These are phyloP conservation scores for Dictyostelium discoideum DNA, from an alignment of 78 protist genomes.

Conservation along the genomic window DNA sequence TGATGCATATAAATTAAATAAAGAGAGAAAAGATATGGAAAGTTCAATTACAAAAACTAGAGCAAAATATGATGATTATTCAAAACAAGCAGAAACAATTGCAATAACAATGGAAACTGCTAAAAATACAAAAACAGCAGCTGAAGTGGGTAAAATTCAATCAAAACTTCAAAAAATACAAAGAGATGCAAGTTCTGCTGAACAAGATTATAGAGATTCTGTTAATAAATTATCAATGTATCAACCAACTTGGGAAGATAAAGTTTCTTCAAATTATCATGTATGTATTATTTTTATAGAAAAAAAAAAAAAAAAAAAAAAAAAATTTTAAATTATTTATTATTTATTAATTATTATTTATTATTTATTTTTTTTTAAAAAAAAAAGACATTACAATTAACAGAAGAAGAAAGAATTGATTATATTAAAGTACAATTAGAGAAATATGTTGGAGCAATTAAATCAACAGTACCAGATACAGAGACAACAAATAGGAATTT, in stretches of 20 bases:
- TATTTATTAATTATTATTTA: neutral
- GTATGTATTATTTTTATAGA: neutral
- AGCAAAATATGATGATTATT: slow-evolving; percentile 53
- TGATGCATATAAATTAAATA: slow-evolving; percentile 49
- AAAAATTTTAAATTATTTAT: no score
- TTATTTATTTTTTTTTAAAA: neutral
- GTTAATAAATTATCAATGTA: slow-evolving; percentile 26
- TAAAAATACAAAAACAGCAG: slow-evolving; percentile 3
- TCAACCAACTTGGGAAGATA: slow-evolving; percentile 69
- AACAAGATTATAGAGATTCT: slow-evolving; percentile 37
- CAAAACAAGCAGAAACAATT: slow-evolving; percentile 53
- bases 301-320: no score
- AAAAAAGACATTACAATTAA: slow-evolving; percentile 5
- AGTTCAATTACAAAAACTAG: neutral
- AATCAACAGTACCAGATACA: slow-evolving; percentile 13
- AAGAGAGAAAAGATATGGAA: slow-evolving; percentile 59
- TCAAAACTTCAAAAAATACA: slow-evolving; percentile 9
- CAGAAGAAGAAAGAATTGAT: slow-evolving; percentile 73
- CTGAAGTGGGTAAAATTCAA: slow-evolving; percentile 43
- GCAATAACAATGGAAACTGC: slow-evolving; percentile 25
- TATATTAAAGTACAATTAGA: slow-evolving; percentile 62
- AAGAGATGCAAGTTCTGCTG: neutral
- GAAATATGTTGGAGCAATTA: slow-evolving; percentile 35
- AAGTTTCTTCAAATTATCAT: slow-evolving; percentile 3
- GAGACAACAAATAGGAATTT: slow-evolving; percentile 18